phyloP scores from a whole-genome alignment of 371 early-diverging fungal genomes.

The Mucor plumbeus region DNA sequence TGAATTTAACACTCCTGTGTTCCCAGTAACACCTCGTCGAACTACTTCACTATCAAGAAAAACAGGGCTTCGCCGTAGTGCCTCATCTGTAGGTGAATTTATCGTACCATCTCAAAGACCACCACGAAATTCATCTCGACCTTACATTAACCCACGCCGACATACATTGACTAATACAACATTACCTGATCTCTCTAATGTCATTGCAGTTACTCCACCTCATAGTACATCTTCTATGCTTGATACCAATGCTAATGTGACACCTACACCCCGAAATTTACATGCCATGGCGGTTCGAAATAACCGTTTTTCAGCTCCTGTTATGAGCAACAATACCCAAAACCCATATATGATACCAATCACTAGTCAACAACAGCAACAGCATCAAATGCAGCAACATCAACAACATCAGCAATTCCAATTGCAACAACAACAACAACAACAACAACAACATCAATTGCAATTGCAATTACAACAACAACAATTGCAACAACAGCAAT shows the following conservation, averaged over 20 bases:
- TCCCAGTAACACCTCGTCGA: slow-evolving; percentile 15
- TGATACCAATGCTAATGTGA: slow-evolving; percentile 10
- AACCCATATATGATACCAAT: slow-evolving; percentile 32
- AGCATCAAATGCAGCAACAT: slow-evolving; percentile 18
- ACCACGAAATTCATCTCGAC: slow-evolving; percentile 13
- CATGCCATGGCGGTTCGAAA: slow-evolving; percentile 29
- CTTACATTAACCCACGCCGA: slow-evolving; percentile 26
- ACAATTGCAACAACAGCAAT: not conserved
- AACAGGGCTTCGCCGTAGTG: slow-evolving; percentile 22
- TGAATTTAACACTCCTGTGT: not conserved
- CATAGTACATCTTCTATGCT: not conserved
- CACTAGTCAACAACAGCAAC: not conserved
- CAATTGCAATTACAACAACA: no score
- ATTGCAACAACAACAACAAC: not conserved
- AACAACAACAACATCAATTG: slow-evolving; percentile 9
- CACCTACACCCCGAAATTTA: slow-evolving; percentile 23
- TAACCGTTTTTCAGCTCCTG: slow-evolving; percentile 29
- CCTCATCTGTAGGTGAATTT: slow-evolving; percentile 30
- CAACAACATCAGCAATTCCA: slow-evolving; percentile 10
- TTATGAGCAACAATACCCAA: slow-evolving; percentile 26
- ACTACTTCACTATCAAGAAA: slow-evolving; percentile 27
- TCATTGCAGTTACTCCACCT: not conserved
- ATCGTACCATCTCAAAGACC: slow-evolving; percentile 25
- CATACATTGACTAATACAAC: slow-evolving; percentile 29
- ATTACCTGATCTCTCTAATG: slow-evolving; percentile 22